A percentile compares a stretch with the other conserved stretches of the same genome.
phyloP scores from a whole-genome alignment of 2,329 filamentous ascomycete genomes.

The Pseudogymnoascus sp. region DNA sequence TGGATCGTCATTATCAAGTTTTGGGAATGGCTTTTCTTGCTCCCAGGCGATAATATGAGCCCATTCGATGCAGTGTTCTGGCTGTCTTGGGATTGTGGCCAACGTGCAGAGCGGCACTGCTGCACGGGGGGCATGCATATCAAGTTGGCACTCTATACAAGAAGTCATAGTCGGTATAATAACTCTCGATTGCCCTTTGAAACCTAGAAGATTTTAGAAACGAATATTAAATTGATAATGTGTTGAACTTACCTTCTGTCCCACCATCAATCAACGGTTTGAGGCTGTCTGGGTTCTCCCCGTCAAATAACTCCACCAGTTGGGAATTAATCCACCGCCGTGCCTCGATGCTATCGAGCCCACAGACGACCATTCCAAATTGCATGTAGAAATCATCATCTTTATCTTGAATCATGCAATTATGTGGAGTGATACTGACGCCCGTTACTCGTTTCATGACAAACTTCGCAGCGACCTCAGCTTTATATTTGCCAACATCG shows the following conservation, averaged over 20 bases:
- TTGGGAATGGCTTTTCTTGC: conserved; percentile 69
- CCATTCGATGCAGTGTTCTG: conserved; percentile 98
- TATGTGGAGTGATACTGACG: conserved; percentile 88
- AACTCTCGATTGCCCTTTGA: conserved; percentile 93
- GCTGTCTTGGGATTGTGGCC: conserved; percentile 90
- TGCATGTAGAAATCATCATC: conserved; percentile 96
- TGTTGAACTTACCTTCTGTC: conserved; percentile 58
- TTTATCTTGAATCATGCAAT: conserved; percentile 92
- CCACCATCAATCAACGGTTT: conserved; percentile 95
- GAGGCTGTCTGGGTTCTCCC: conserved; percentile 69
- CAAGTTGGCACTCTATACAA: conserved; percentile 95
- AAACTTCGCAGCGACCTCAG: conserved; percentile 83
- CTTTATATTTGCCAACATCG: conserved; percentile 90
- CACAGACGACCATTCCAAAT: conserved; percentile 88
- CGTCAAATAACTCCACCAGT: conserved; percentile 81
- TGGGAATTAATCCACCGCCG: conserved; percentile 98
- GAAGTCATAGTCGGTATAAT: conserved; percentile 87
- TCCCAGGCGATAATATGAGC: conserved; percentile 98
- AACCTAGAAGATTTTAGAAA: conserved; percentile 43
- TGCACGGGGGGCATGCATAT: conserved; percentile 97
- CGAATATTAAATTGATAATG: neutral
- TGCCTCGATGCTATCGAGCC: conserved; percentile 92
- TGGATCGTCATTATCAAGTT: conserved; percentile 89
- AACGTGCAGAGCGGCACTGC: conserved; percentile 94
- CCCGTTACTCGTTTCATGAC: conserved; percentile 84